phyloP scores from a whole-genome alignment of 768 basidiomycete species.

The Hemileccinum impolitum region DNA sequence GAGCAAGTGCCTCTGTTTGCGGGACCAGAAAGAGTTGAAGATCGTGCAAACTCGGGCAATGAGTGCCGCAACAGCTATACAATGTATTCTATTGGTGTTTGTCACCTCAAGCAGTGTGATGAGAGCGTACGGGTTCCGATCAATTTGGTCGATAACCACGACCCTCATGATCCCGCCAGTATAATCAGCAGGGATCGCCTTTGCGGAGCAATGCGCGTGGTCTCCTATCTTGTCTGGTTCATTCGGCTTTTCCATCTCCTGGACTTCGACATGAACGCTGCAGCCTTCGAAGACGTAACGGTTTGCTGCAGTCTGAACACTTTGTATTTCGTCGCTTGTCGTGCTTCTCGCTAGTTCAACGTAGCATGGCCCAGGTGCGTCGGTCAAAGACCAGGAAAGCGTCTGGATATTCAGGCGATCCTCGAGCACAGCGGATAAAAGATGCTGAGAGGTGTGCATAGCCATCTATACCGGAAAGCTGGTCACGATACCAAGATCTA shows the following conservation, averaged over 20 bases:
- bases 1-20: slow-evolving; percentile 62
- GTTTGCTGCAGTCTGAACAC: slow-evolving; percentile 64
- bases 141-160: slow-evolving; percentile 78
- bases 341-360: slow-evolving; percentile 73
- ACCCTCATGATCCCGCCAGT: slow-evolving; percentile 75
- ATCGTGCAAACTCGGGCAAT: slow-evolving; percentile 73
- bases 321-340: slow-evolving; percentile 55
- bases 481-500: neutral
- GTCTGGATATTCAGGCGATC: slow-evolving; percentile 60
- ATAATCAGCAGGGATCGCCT: slow-evolving; percentile 65
- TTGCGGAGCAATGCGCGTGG: slow-evolving; percentile 51
- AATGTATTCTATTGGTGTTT: neutral
- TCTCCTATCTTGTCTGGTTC: slow-evolving; percentile 36
- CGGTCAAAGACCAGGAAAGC: slow-evolving; percentile 77
- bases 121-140: slow-evolving; percentile 67
- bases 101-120: slow-evolving; percentile 4
- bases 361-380: slow-evolving; percentile 66
- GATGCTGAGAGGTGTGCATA: slow-evolving; percentile 82
- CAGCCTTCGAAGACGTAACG: slow-evolving; percentile 66
- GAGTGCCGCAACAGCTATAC: slow-evolving; percentile 76
- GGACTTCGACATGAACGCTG: slow-evolving; percentile 68
- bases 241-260: slow-evolving; percentile 51
- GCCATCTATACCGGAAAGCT: slow-evolving; percentile 51
- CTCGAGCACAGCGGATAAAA: slow-evolving; percentile 79
- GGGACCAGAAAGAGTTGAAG: slow-evolving; percentile 71